Evolutionary conservation across 2,329 filamentous ascomycete genomes (phyloP), one percentile per base, ranked within the genome.

Genomic region (Hirsutella thompsonii): DNA sequence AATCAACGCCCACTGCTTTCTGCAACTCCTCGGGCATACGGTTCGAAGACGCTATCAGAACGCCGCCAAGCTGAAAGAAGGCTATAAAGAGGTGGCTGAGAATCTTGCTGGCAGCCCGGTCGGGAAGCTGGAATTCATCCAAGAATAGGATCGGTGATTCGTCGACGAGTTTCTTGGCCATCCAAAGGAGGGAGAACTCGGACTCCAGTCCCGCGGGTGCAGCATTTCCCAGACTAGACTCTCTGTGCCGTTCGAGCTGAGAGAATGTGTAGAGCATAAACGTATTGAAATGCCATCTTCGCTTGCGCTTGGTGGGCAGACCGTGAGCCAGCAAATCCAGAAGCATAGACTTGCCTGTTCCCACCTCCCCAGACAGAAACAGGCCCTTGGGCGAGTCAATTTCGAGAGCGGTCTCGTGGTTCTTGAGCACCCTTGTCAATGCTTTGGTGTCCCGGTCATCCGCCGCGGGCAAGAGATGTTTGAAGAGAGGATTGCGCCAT

Each of bases 331-430:
- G 75, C 0, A 92, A 64, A 52, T 90, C 84, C 13, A 89, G 70
- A n/a, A 92, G 70, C 82, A 92, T 88, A 5, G 78, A 83, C 57
- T 92, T 92, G 13, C 85, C 84, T 0, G 82, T 87, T 10, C 85
- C 85, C 2, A 92, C 85, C 54, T 88, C 83, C 6, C 85, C 84
- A 20, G 86, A 85, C 0, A 92, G 68, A 54, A 90, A 79, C 14
- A 92, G 62, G 0, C 85, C 85, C 49, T 71, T 76, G 0, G 85
- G 85, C 0, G 81, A 86, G 50, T 83, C 69, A 37, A 89, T 70
- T 36, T 77, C 67, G 46, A 87, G 70, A 10, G 84, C 84, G 18
- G 76, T 74, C 55, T 89, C 78, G 53, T 88, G 74, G 48, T 70
- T 76, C 0, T 78, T 81, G 13, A 89, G 62, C n/a, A 80, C 72